These are phyloP conservation scores for Xylaria arbuscula DNA, from an alignment of 2,329 filamentous ascomycete species.

Conservation along the genomic window DNA sequence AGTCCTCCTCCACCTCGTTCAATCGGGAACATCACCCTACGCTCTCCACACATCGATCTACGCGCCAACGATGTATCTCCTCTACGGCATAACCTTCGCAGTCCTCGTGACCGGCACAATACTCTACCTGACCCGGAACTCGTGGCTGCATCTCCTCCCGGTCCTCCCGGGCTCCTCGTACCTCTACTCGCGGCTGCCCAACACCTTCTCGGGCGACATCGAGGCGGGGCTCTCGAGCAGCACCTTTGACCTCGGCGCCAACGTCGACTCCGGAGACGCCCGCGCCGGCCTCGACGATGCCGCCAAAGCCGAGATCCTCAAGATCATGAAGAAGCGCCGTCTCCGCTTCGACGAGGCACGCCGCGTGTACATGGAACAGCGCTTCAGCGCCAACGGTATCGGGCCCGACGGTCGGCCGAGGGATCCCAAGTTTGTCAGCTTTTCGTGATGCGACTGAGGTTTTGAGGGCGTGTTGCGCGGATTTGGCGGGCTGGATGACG, in stretches of 20 bases:
- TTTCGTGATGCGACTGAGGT: slow-evolving; percentile 66
- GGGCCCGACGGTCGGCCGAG: slow-evolving; percentile 85
- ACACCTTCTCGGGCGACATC: slow-evolving; percentile 80
- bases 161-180: slow-evolving; percentile 48
- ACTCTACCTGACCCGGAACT: slow-evolving; percentile 82
- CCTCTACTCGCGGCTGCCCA: slow-evolving; percentile 81
- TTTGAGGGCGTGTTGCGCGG: not conserved
- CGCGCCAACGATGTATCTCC: slow-evolving; percentile 66
- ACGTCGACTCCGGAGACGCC: slow-evolving; percentile 81
- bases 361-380: slow-evolving; percentile 83
- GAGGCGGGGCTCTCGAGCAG: slow-evolving; percentile 86
- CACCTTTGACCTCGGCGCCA: slow-evolving; percentile 84
- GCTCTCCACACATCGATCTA: slow-evolving; percentile 9
- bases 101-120: slow-evolving; percentile 77
- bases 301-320: slow-evolving; percentile 83
- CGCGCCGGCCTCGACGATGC: slow-evolving; percentile 83
- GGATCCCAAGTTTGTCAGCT: slow-evolving; percentile 96
- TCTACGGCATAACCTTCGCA: slow-evolving; percentile 80
- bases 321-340: slow-evolving; percentile 87
- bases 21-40: slow-evolving; percentile 8
- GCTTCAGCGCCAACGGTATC: slow-evolving; percentile 89
- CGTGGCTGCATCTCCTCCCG: slow-evolving; percentile 79
- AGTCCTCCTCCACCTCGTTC: not conserved
- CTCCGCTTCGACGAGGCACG: slow-evolving; percentile 93
- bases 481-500: not conserved